A percentile compares a stretch with the other conserved stretches of the same genome.
Conservation (phyloP, 305 asterid species). For the Lippia alba region DNA sequence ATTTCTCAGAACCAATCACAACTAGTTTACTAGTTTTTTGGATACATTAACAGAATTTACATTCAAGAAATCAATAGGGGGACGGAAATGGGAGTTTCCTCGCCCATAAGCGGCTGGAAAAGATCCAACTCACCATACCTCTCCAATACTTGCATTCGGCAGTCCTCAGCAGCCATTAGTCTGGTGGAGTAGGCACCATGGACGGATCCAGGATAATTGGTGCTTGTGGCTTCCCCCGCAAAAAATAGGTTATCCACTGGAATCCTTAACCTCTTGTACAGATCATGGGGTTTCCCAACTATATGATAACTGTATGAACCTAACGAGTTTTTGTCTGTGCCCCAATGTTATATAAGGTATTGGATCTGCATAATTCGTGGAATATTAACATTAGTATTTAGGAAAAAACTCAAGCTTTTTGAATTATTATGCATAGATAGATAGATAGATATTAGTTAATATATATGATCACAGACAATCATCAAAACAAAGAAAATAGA, state of each 20-base stretch:
- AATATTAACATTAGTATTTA: background rate
- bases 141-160: slow-evolving; percentile 96
- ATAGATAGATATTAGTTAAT: too few relatives aligned
- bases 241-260: slow-evolving; percentile 93
- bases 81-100: slow-evolving; percentile 63
- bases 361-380: slow-evolving; percentile 63
- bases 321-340: slow-evolving; percentile 70
- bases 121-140: slow-evolving; percentile 86
- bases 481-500: background rate
- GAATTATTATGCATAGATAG: too few relatives aligned
- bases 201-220: slow-evolving; percentile 86
- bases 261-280: slow-evolving; percentile 79
- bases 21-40: background rate
- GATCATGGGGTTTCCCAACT: slow-evolving; percentile 85
- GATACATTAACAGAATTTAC: slow-evolving; percentile 36
- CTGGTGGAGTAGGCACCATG: slow-evolving; percentile 97
- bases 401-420: too few relatives aligned
- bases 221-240: slow-evolving; percentile 95
- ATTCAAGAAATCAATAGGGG: slow-evolving; percentile 87
- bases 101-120: slow-evolving; percentile 82
- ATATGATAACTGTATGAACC: slow-evolving; percentile 92
- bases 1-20: slow-evolving; percentile 33
- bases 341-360: slow-evolving; percentile 93
- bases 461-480: background rate
- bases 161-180: slow-evolving; percentile 92